Conservation (phyloP, 1,284 basidiomycete species). For the Hemileia vastatrix region DNA sequence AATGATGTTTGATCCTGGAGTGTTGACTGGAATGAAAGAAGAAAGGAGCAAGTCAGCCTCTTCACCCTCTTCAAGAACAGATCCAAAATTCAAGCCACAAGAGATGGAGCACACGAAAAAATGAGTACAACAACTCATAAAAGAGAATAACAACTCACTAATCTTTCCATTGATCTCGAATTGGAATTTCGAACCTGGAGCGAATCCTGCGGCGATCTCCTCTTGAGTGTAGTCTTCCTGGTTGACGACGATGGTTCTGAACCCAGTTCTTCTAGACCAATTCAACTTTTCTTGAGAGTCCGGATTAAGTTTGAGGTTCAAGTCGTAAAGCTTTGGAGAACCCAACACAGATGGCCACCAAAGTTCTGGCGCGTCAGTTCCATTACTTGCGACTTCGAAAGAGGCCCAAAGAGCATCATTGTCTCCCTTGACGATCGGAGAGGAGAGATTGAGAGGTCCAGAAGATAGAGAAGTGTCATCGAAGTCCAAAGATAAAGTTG, state of each 20-base stretch:
- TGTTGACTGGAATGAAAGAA: slow-evolving; percentile 16
- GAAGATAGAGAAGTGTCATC: slow-evolving; percentile 18
- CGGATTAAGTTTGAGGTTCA: slow-evolving; percentile 15
- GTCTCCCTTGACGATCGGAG: slow-evolving; percentile 17
- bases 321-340: slow-evolving; percentile 25
- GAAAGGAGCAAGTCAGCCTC: neutral
- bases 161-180: slow-evolving; percentile 26
- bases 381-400: slow-evolving; percentile 28
- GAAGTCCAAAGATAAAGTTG: slow-evolving; percentile 25
- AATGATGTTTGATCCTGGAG: slow-evolving; percentile 30
- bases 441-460: slow-evolving; percentile 23
- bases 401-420: slow-evolving; percentile 23
- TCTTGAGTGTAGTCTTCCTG: slow-evolving; percentile 22
- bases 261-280: slow-evolving; percentile 26
- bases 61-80: neutral
- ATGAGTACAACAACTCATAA: neutral
- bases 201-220: slow-evolving; percentile 16
- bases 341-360: slow-evolving; percentile 32
- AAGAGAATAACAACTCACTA: neutral
- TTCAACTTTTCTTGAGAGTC: slow-evolving; percentile 18
- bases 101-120: neutral
- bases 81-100: neutral
- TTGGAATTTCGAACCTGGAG: slow-evolving; percentile 28
- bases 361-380: slow-evolving; percentile 25
- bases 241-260: slow-evolving; percentile 30